Conservation (phyloP, 169 alveolate genomes). For the Eimeria acervulina region DNA sequence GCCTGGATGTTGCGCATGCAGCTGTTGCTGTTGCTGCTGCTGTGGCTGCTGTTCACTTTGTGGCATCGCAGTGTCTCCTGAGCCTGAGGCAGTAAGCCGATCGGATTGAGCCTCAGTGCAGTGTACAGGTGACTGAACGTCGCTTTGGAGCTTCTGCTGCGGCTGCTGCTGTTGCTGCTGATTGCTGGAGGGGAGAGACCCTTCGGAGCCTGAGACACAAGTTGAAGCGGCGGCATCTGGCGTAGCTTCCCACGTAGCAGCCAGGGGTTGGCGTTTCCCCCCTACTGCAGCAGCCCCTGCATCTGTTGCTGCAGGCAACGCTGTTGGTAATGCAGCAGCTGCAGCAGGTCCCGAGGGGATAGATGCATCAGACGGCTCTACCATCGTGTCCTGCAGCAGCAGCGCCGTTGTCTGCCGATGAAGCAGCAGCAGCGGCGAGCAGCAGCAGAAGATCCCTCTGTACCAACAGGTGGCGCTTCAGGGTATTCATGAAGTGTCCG, state of each 20-base stretch:
- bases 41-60: constrained; percentile 4
- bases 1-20: neutral
- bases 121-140: neutral
- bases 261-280: constrained; percentile 14
- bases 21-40: constrained; percentile 60
- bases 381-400: constrained; percentile 29
- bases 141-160: constrained; percentile 33
- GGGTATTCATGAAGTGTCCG: neutral
- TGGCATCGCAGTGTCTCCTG: neutral
- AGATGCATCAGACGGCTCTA: neutral
- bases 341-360: constrained; percentile 13
- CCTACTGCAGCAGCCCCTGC: neutral
- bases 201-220: constrained; percentile 62
- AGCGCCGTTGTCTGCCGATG: neutral
- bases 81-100: neutral
- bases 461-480: neutral
- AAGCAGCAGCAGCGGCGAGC: neutral
- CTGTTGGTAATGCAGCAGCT: neutral
- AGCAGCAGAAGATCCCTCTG: neutral
- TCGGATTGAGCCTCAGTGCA: constrained; percentile 9
- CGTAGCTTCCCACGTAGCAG: constrained; percentile 23
- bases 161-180: constrained; percentile 46
- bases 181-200: constrained; percentile 18
- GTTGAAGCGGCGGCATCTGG: constrained; percentile 62
- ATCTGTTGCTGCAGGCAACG: neutral